These are phyloP conservation scores for Suhomyces maxii DNA, from an alignment of 1,139 yeast species.

Conservation along the genomic window DNA sequence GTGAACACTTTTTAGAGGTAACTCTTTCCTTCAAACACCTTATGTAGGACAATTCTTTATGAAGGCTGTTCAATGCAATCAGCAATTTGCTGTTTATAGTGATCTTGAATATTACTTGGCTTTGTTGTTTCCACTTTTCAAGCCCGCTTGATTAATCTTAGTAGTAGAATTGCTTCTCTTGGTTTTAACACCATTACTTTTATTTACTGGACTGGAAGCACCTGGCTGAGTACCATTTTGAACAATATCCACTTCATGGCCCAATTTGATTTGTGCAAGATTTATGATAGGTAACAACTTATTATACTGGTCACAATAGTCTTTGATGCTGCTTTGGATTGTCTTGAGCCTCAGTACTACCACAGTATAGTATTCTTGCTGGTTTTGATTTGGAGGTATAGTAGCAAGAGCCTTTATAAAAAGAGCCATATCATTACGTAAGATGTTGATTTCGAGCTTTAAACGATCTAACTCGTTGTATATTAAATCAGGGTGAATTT, in stretches of 20 bases:
- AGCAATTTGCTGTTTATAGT: neutral
- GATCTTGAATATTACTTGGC: neutral
- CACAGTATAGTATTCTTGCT: conserved; percentile 36
- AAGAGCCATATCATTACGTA: conserved; percentile 46
- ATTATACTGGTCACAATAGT: conserved; percentile 46
- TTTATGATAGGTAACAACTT: conserved; percentile 50
- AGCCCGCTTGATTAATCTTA: conserved; percentile 1
- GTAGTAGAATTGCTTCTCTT: conserved; percentile 7
- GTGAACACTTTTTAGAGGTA: no score
- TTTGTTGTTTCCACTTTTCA: conserved; percentile 1
- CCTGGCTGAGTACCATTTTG: conserved; percentile 21
- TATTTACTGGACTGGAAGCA: conserved; percentile 10
- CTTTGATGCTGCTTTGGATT: conserved; percentile 41
- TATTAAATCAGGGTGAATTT: conserved; percentile 37
- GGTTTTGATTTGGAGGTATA: conserved; percentile 36
- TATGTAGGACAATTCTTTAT: no score
- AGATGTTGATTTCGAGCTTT: conserved; percentile 44
- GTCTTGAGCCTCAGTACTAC: conserved; percentile 32
- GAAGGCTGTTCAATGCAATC: neutral
- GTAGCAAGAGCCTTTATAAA: conserved; percentile 42
- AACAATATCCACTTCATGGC: conserved; percentile 45
- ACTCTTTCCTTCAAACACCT: no score
- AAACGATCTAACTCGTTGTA: conserved; percentile 43
- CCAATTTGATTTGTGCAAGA: conserved; percentile 50
- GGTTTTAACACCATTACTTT: neutral